Evolutionary conservation across 768 basidiomycete genomes (phyloP), one percentile per base, ranked within the genome.

Genomic region (Suillus ampliporus): DNA sequence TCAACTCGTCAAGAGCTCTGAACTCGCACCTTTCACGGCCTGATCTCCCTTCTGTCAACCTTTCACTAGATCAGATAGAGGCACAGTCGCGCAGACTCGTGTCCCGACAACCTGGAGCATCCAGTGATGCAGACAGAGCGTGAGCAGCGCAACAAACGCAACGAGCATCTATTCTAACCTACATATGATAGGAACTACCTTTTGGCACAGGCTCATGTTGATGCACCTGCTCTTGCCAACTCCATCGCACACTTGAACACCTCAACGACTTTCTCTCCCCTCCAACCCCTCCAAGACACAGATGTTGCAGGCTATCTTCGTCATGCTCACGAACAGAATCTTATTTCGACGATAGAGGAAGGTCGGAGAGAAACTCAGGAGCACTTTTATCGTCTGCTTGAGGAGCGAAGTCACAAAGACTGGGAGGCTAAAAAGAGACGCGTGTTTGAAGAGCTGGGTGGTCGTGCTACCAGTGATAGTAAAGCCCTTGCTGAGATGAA

Each of bases 11-110:
- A 10, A 87, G 84, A 70, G 85, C 85, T 31, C 84, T 95, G 40
- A 94, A 89, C 11, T 87, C 89, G 0, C 92, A 95, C 73, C 78
- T 95, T 34, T 84, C 88, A 4, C 83, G 86, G 48, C 89, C 89
- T 5, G 94, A 97, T 68, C 80, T 99, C 2, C 97, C 97, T 13
- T 85, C 91, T 3, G 89, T 99, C 47, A 87, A 91, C 61, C 88
- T 97, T 61, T 93, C 94, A 2, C 84, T 99, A 37, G 95, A 97
- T 75, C 94, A 98, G 79, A 92, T 99, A 65, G 97, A 99, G 75
- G 89, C 91, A 0, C 94, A 97, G 78, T 95, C 94, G 2, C 85
- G 95, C 21, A 84, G 90, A 46, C 88, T 98, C 28, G 89, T 91
- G 5, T 86, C 91, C 26, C 84, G 88, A 47, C 89, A 91, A 69